Evolutionary conservation across 73 alveolate species (phyloP).

Genomic region (Paramecium octaurelia): DNA sequence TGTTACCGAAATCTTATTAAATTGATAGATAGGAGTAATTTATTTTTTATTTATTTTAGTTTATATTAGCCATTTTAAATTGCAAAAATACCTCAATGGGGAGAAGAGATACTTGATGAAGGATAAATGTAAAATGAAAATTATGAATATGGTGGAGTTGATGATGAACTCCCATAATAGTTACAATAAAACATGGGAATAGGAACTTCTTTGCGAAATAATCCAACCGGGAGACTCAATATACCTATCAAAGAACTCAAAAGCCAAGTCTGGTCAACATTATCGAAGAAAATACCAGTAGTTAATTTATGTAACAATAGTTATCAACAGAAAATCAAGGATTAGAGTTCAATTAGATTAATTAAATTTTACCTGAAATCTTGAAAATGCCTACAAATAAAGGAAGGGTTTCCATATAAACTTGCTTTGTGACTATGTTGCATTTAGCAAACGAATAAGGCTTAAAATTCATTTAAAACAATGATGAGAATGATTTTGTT

Average conservation of each 20-base stretch:
- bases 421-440: slow-evolving; percentile 61
- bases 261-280: not conserved
- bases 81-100: not conserved
- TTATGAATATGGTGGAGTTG: not conserved
- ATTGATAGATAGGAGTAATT: not conserved
- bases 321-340: not conserved
- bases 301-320: not conserved
- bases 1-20: not conserved
- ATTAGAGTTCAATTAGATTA: not conserved
- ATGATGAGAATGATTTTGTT: slow-evolving; percentile 48
- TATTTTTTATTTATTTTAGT: not conserved
- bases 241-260: not conserved
- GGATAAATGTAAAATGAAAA: not conserved
- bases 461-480: slow-evolving; percentile 26
- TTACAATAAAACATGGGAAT: not conserved
- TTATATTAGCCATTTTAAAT: not conserved
- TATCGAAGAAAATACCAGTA: not conserved
- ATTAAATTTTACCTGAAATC: not conserved
- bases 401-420: slow-evolving; percentile 49
- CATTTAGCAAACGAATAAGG: slow-evolving; percentile 64
- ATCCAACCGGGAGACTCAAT: not conserved
- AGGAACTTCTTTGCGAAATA: not conserved
- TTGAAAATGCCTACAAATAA: not conserved
- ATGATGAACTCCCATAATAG: not conserved
- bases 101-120: not conserved